Base-by-base conservation (phyloP, 75 land plant species). In the Adiantum capillusveneris region DNA sequence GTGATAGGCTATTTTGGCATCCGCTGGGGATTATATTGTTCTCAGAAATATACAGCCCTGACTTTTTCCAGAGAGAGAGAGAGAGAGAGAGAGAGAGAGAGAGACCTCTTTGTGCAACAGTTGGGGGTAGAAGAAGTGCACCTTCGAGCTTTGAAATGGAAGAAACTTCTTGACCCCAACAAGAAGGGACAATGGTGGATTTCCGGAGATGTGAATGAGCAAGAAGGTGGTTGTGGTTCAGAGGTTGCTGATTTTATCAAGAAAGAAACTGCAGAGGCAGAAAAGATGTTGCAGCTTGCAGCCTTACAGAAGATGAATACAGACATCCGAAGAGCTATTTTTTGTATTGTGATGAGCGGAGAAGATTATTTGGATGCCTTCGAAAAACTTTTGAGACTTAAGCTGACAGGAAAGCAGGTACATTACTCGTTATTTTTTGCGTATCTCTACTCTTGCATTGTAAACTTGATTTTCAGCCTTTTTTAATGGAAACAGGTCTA, bases 131-230 rank as follows among this genome's bases (percentile, higher is more conserved):
- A 78, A 22, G 91, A 86, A 28, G 74, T 86, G 30, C 75, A 79
- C 53, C 70, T 86, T 41, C 85, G 81, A 28, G 81, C 91, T 7
- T 63, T 94, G 17, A 86, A 56, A 57, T 94, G 98, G 98, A 79
- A 60, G 58, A 86, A 77, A 70, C 79, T 94, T n/a, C 72, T 94
- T 48, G 86, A 94, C 62, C 91, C 91, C 31, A 55, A 76, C 6
- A 89, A 94, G 74, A 94, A 90, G 73, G 98, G 98, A 5, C 98
- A 94, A 49, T 94, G 98, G 98, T 94, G 98, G 98, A 63, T 86
- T 28, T 81, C 87, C 11, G 51, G 73, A 27, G 57, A 57, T 29
- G 64, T 42, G 31, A 44, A 7, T 29, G 34, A 17, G 17, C 48
- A 29, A 41, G 34, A 63, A 36, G 42, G 44, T 31, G 56, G 50